phyloP scores from a whole-genome alignment of 2,329 filamentous ascomycete species.

The Chaetomium sp. region DNA sequence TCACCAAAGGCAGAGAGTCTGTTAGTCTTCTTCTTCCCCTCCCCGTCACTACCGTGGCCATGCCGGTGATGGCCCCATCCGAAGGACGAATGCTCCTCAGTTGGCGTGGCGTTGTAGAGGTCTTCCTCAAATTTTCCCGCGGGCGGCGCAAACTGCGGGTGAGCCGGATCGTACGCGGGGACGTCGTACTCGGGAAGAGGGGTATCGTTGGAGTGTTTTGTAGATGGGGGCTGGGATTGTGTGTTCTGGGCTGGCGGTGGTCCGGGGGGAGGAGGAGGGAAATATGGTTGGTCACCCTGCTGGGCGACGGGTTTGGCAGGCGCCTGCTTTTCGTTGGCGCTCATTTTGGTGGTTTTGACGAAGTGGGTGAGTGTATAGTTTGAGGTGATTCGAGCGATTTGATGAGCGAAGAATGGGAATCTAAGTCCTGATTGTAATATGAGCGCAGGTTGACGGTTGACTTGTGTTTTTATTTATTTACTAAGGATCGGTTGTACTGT shows the following conservation, averaged over 20 bases:
- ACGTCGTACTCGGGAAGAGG: conserved; percentile 25
- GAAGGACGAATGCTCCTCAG: conserved; percentile 19
- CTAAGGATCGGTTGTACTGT: too few species aligned
- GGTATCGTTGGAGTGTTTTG: conserved; percentile 23
- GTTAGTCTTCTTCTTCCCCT: conserved; percentile 21
- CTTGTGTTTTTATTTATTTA: too few species aligned
- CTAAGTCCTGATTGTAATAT: too few species aligned
- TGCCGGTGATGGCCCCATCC: conserved; percentile 5
- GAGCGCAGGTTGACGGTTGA: too few species aligned
- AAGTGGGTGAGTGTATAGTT: not conserved
- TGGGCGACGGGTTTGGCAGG: conserved; percentile 6
- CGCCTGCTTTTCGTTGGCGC: conserved; percentile 12
- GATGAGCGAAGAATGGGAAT: too few species aligned
- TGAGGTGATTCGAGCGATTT: too few species aligned
- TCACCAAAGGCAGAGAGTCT: conserved; percentile 8
- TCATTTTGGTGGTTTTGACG: conserved; percentile 5
- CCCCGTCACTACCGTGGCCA: conserved; percentile 5
- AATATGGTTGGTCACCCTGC: conserved; percentile 16
- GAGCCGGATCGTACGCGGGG: conserved; percentile 20
- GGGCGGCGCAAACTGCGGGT: conserved; percentile 20
- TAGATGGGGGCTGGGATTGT: conserved; percentile 3
- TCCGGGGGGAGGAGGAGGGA: conserved; percentile 26
- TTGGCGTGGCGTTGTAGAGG: conserved; percentile 22
- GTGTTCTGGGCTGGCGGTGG: conserved; percentile 21
- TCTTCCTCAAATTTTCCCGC: conserved; percentile 13